Base-by-base conservation (phyloP, 345 rosid genomes). In the Murraya paniculata region DNA sequence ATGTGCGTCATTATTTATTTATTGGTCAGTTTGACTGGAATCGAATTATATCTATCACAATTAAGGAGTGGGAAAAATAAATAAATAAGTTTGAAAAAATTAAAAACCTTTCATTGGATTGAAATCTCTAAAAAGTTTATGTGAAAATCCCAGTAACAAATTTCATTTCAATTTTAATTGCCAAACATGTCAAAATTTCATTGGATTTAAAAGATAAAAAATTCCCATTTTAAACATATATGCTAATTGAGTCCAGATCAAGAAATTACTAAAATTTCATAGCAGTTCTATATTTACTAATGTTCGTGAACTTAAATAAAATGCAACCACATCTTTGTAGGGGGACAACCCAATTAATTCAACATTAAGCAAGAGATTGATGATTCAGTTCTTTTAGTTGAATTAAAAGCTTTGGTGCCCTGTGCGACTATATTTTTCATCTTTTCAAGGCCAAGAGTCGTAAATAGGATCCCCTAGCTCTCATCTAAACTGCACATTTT, bases 1-100 rank as follows among this genome's bases (percentile, higher is more conserved):
- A 35, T 72, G 48, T 55, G 75, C 33, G 48, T 35, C 48, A 58
- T 36, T 35, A 64, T 64, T 64, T 75, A 45, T 62, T 75, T 45
- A 18, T 53, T 53, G 22, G 57, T 53, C 57, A 16, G 57, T 53
- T 53, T 53, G 57, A 53, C 57, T 53, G 21, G 7, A 53, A 53
- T 53, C 57, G 57, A 53, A 53, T 53, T 53, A 18, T 53, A 53
- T 53, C 57, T 19, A 5, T 53, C 57, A 18, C 1, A 53, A 53
- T 53, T 7, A 53, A 53, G 22, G 57, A 18, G 50, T 45, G 16
- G 50, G 1, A 45, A 13, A 45, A 45, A 45, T 41, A 11, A 41
- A 41, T 2, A 9, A 41, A 39, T 9, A 9, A 0, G 48, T 33
- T 1, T 31, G 0, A 0, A 0, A 39, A 0, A 41, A 41, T 2